Evolutionary conservation across 306 rosid genomes (phyloP), one percentile per base, ranked within the genome.

Genomic region (Glycyrrhiza uralensis): DNA sequence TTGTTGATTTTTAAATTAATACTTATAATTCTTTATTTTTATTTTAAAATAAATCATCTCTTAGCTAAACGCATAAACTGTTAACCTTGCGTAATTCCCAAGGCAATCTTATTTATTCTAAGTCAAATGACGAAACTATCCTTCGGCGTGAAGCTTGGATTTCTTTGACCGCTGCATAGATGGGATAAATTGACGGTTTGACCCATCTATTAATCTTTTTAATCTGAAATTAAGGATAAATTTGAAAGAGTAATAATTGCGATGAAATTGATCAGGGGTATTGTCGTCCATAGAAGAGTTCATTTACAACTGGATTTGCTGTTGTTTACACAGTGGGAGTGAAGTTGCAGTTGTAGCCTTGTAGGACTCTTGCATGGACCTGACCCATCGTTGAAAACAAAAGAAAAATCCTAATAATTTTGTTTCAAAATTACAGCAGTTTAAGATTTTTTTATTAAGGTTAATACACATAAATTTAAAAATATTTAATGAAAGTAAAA

Each of bases 121-220:
- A 12, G 4, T 0, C 4, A 26, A 85, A 54, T 75, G 81, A 74
- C 87, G 26, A n/a, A 28, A 28, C 1, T 54, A 66, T 45, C 69
- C 74, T 80, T 2, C 4, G 2, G 11, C 5, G 15, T 17, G 17
- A 51, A 17, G 56, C 32, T 67, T 28, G 17, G 15, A 44, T 47
- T 49, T 76, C 74, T 64, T 85, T 79, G 79, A 73, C 85, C 68
- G n/a, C 49, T 49, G 23, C 7, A 50, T 69, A 38, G 15, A 57
- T 38, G 71, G 29, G 26, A 32, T 38, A 41, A 35, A 2, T 8
- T 4, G 55, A 20, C 26, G 55, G 61, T 71, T 64, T 63, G 52
- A 41, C 74, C 72, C n/a, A 10, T 20, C 36, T n/a, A n/a, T n/a
- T n/a, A 1, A 23, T 55, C 39, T 41, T 33, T 17, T 18, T n/a